A percentile compares a stretch with the other conserved stretches of the same genome.
Conservation (phyloP, 208 protist species). For the Leptomonas pyrrhocoris region DNA sequence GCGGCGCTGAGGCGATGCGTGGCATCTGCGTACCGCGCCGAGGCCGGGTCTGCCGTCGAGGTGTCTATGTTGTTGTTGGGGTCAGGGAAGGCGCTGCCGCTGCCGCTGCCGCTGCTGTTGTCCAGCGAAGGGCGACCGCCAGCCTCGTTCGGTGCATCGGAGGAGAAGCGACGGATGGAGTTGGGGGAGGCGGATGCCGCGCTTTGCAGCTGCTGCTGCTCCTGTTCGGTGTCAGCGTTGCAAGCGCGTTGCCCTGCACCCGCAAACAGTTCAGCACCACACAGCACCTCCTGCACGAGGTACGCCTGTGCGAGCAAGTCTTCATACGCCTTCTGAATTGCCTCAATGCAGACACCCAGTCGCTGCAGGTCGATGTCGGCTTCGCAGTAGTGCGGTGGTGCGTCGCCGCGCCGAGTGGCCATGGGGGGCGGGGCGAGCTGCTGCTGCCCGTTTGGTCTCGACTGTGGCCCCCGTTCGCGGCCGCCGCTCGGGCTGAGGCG, state of each 20-base stretch:
- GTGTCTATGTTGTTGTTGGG: no score
- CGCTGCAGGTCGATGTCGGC: conserved; percentile 39
- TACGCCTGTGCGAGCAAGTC: conserved; percentile 42
- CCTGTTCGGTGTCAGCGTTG: not conserved
- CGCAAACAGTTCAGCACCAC: not conserved
- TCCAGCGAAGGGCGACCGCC: not conserved
- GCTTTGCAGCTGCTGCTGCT: conserved; percentile 6
- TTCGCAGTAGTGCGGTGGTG: conserved; percentile 19
- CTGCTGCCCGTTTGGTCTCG: conserved; percentile 4
- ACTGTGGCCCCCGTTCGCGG: conserved; percentile 1
- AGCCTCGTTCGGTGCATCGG: not conserved
- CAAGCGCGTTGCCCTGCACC: not conserved
- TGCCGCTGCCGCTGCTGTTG: conserved; percentile 1
- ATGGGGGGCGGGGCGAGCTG: conserved; percentile 2
- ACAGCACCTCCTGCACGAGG: conserved; percentile 48
- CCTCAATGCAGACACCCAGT: conserved; percentile 53
- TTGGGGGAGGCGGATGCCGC: not conserved
- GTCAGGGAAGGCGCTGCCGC: no score
- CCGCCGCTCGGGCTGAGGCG: conserved; percentile 28
- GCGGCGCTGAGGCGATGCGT: conserved; percentile 8
- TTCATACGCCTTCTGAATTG: conserved; percentile 69
- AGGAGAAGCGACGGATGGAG: not conserved
- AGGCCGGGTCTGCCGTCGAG: not conserved
- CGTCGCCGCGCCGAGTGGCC: not conserved
- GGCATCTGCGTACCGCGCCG: conserved; percentile 9